Base-by-base conservation (phyloP, 495 filamentous ascomycete genomes). In the Neurospora discreta region DNA sequence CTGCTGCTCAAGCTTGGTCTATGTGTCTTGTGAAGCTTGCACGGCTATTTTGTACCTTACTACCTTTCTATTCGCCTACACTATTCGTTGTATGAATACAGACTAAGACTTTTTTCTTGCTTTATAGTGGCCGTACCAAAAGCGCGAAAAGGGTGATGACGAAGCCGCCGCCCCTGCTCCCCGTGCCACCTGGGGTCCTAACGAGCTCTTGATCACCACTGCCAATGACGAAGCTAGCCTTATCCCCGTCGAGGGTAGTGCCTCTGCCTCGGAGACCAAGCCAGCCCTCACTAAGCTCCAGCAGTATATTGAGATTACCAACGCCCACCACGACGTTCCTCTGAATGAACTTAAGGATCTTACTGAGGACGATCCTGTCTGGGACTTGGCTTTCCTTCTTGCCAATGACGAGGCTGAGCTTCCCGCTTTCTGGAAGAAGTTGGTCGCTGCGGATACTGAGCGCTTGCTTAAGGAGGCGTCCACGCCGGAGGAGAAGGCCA, bases 41-140 rank as follows among this genome's bases (percentile, higher is more conserved):
- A 65, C 71, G 52, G 75, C 69, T 71, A 74, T 74, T 76, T 68
- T 77, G 75, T 71, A 73, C 69, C 67, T n/a, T 73, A 58, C 76
- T 77, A 68, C 72, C 70, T 78, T 72, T 74, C 72, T 80, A 80
- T 74, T 36, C 52, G 52, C 52, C 52, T 33, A 33, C 52, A 36
- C 26, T 65, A 65, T 65, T 65, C 10, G 40, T 74, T 74, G 71
- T 30, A 75, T 79, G 76, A 78, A 81, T 76, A 74, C 76, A 81
- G 52, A 78, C 76, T 77, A 81, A 77, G 26, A 81, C 79, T 75
- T 80, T 79, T 79, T 76, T 78, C 82, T 82, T 80, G 77, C 80
- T 71, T 23, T 85, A 77, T 88, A 98, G 94, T 97, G 90, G 88
- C 93, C 93, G 44, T 93, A 95, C 82, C 84, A 90, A 78, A 94